These are phyloP conservation scores for Holtermanniella nyarrowii DNA, from an alignment of 768 basidiomycete genomes.

Conservation along the genomic window DNA sequence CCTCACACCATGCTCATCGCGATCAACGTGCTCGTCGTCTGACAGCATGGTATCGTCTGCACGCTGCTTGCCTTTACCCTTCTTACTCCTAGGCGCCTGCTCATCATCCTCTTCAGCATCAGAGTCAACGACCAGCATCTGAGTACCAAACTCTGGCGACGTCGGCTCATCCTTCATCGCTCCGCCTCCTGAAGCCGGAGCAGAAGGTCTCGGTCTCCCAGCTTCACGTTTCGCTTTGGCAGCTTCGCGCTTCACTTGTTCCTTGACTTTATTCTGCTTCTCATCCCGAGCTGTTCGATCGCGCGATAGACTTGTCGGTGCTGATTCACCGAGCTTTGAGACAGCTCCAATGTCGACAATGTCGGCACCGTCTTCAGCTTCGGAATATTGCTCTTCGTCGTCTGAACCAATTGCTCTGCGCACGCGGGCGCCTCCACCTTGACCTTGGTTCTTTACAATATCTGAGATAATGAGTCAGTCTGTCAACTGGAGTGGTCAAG, in stretches of 20 bases:
- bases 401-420: not conserved
- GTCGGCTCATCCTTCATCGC: slow-evolving; percentile 25
- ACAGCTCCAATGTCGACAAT: slow-evolving; percentile 36
- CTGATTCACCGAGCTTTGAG: slow-evolving; percentile 32
- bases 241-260: slow-evolving; percentile 2
- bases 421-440: not conserved
- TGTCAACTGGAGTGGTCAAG: not conserved
- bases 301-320: slow-evolving; percentile 31
- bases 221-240: slow-evolving; percentile 10
- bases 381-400: slow-evolving; percentile 30
- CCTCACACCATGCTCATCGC: slow-evolving; percentile 26
- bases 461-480: not conserved
- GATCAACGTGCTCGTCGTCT: slow-evolving; percentile 29
- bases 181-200: not conserved
- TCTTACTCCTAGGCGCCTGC: not conserved
- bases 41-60: slow-evolving; percentile 32
- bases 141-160: slow-evolving; percentile 16
- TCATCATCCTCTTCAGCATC: not conserved
- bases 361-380: slow-evolving; percentile 22
- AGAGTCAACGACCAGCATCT: not conserved
- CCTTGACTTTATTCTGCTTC: not conserved
- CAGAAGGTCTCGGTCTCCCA: not conserved
- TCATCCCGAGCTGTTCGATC: slow-evolving; percentile 17
- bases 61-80: slow-evolving; percentile 4
- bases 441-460: not conserved